These are phyloP conservation scores for Bryoglossum gracile DNA, from an alignment of 495 filamentous ascomycete genomes.

Conservation along the genomic window DNA sequence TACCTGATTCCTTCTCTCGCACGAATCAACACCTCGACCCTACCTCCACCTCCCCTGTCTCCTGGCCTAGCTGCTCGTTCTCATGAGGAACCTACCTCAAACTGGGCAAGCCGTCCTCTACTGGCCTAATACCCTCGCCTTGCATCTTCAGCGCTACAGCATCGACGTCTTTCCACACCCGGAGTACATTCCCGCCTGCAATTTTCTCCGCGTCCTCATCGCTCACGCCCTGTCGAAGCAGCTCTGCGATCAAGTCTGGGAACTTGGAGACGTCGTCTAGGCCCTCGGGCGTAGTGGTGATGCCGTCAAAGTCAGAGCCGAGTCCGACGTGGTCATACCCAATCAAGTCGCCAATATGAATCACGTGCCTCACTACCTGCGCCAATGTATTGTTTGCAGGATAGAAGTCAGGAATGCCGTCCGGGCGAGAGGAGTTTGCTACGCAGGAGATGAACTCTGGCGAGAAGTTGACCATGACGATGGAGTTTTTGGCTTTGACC, in stretches of 20 bases:
- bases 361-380: slow-evolving; percentile 70
- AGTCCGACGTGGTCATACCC: slow-evolving; percentile 71
- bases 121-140: slow-evolving; percentile 46
- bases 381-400: slow-evolving; percentile 63
- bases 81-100: too few relatives aligned
- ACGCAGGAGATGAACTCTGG: slow-evolving; percentile 73
- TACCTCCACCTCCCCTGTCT: too few relatives aligned
- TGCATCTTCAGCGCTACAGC: slow-evolving; percentile 54
- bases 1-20: too few relatives aligned
- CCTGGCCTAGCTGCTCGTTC: too few relatives aligned
- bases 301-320: slow-evolving; percentile 71
- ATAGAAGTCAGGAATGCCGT: slow-evolving; percentile 51
- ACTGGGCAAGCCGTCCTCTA: slow-evolving; percentile 50
- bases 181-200: slow-evolving; percentile 64
- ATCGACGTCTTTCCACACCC: slow-evolving; percentile 72
- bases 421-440: slow-evolving; percentile 39
- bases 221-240: slow-evolving; percentile 58
- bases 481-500: slow-evolving; percentile 49
- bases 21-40: too few relatives aligned
- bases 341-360: slow-evolving; percentile 59
- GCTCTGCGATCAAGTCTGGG: slow-evolving; percentile 69
- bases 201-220: slow-evolving; percentile 61
- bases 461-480: slow-evolving; percentile 74
- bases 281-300: slow-evolving; percentile 47
- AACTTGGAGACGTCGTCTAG: slow-evolving; percentile 77